Evolutionary conservation across 805 yeast genomes (phyloP).

Genomic region (Teunomyces funiuensis): DNA sequence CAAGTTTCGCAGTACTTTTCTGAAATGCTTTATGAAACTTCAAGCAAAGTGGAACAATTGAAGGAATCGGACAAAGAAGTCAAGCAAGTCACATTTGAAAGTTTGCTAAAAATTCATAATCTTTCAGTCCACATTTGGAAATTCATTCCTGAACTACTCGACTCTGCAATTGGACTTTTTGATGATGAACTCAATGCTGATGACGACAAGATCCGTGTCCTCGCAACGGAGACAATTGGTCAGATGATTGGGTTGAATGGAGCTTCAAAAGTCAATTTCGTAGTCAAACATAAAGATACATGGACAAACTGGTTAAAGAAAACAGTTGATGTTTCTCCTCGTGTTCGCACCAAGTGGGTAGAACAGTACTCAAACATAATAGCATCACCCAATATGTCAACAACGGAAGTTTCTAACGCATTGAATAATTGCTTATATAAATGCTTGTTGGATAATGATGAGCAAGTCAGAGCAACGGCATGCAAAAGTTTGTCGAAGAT

Average conservation of each 20-base stretch:
- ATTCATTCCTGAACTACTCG: constrained; percentile 69
- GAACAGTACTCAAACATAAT: constrained; percentile 54
- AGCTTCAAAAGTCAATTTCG: constrained; percentile 57
- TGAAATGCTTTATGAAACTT: constrained; percentile 62
- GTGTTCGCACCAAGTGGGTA: constrained; percentile 71
- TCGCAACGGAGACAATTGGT: constrained; percentile 77
- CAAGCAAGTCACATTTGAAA: constrained; percentile 29
- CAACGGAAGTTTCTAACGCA: constrained; percentile 44
- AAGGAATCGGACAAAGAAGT: constrained; percentile 16
- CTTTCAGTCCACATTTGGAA: constrained; percentile 72
- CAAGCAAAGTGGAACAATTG: constrained; percentile 21
- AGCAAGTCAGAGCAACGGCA: constrained; percentile 64
- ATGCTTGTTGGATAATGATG: constrained; percentile 74
- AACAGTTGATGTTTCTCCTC: constrained; percentile 63
- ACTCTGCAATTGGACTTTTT: constrained; percentile 73
- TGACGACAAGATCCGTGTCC: constrained; percentile 55
- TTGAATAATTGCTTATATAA: constrained; percentile 56
- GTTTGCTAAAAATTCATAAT: constrained; percentile 60
- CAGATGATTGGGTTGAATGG: constrained; percentile 44
- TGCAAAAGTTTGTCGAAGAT: constrained; percentile 51
- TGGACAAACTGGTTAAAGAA: constrained; percentile 76
- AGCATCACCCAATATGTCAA: constrained; percentile 41
- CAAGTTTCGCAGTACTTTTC: constrained; percentile 77
- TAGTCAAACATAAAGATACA: constrained; percentile 54
- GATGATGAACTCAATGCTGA: constrained; percentile 80